Percentiles rank a stretch among this genome's conserved stretches.
Evolutionary conservation across 805 yeast genomes (phyloP).

Genomic region (Tetrapisispora taiwanensis): DNA sequence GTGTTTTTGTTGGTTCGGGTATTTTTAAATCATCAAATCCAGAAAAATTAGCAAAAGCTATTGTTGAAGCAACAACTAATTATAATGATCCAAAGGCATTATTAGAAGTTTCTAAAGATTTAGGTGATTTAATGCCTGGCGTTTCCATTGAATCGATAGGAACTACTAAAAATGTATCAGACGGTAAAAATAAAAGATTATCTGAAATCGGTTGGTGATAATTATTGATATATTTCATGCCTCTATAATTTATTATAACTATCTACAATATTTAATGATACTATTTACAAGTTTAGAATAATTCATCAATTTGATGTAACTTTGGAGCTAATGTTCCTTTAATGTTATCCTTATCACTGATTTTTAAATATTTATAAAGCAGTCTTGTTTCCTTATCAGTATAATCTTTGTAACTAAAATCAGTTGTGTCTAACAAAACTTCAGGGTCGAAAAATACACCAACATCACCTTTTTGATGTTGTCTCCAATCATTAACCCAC

Average conservation of each 20-base stretch:
- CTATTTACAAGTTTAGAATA: background rate
- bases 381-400: constrained; percentile 3
- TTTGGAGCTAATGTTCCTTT: background rate
- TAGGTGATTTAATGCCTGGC: constrained; percentile 73
- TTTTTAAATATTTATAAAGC: background rate
- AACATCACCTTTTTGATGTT: constrained; percentile 46
- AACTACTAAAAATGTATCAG: constrained; percentile 8
- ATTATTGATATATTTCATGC: background rate
- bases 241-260: background rate
- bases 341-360: background rate
- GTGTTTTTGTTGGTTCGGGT: constrained; percentile 71
- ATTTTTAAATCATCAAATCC: constrained; percentile 68
- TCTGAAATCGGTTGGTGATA: constrained; percentile 44
- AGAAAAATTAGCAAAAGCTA: constrained; percentile 59
- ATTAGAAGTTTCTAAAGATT: constrained; percentile 54
- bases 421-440: constrained; percentile 10
- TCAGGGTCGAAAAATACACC: constrained; percentile 22
- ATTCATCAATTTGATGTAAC: background rate
- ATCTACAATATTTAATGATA: background rate
- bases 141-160: constrained; percentile 43
- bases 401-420: constrained; percentile 14
- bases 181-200: constrained; percentile 31
- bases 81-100: constrained; percentile 50
- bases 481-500: constrained; percentile 51
- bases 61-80: constrained; percentile 71